Evolutionary conservation across 805 yeast genomes (phyloP).

Genomic region (Teunomyces atbi): DNA sequence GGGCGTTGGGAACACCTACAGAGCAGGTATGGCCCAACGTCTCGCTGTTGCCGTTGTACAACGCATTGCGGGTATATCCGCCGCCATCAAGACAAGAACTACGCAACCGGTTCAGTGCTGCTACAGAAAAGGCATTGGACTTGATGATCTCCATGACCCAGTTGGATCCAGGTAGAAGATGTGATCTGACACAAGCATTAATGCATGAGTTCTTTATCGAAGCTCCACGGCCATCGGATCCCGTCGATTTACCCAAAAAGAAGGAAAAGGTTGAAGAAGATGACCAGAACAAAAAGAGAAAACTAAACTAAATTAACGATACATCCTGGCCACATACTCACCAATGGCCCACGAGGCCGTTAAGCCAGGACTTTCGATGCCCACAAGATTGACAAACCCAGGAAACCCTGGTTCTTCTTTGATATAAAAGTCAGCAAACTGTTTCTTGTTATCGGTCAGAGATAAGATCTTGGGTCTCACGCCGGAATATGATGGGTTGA

Average conservation of each 20-base stretch:
- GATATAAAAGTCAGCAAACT: constrained; percentile 72
- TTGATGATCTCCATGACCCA: constrained; percentile 69
- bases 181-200: constrained; percentile 63
- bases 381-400: constrained; percentile 77
- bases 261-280: constrained; percentile 18
- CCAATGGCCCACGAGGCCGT: constrained; percentile 84
- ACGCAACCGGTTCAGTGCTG: constrained; percentile 83
- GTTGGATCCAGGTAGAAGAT: constrained; percentile 75
- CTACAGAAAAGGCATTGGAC: constrained; percentile 80
- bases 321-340: constrained; percentile 53
- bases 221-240: constrained; percentile 71
- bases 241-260: constrained; percentile 57
- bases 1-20: constrained; percentile 95
- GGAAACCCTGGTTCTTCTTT: constrained; percentile 66
- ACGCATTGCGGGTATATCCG: constrained; percentile 73
- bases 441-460: constrained; percentile 32
- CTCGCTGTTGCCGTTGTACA: constrained; percentile 71
- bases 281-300: constrained; percentile 17
- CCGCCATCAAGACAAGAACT: constrained; percentile 79
- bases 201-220: constrained; percentile 68
- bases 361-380: constrained; percentile 89
- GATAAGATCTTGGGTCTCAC: constrained; percentile 75
- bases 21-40: constrained; percentile 92
- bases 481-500: constrained; percentile 74
- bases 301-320: constrained; percentile 13